Evolutionary conservation across 768 basidiomycete genomes (phyloP).

Genomic region (Sporobolomyces roseus): DNA sequence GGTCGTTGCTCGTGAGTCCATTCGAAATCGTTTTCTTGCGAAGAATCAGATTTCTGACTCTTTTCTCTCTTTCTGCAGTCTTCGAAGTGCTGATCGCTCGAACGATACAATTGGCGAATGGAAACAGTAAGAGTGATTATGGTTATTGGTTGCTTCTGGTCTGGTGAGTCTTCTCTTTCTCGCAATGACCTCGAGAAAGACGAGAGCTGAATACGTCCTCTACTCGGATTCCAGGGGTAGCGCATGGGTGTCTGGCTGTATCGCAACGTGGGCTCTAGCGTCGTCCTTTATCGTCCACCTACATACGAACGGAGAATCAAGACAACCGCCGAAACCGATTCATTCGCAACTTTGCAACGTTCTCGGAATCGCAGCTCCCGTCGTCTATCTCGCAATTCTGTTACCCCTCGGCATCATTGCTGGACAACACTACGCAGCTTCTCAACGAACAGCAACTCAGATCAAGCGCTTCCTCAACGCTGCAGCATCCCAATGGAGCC

Average conservation of each 20-base stretch:
- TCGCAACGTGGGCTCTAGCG: constrained; percentile 13
- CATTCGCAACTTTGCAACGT: not conserved
- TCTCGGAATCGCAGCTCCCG: not conserved
- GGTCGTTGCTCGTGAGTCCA: constrained; percentile 18
- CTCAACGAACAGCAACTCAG: not conserved
- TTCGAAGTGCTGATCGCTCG: constrained; percentile 10
- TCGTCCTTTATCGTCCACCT: constrained; percentile 17
- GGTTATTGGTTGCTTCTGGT: not conserved
- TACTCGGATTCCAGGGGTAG: not conserved
- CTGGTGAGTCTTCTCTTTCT: constrained; percentile 3
- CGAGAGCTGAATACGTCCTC: too few relatives aligned
- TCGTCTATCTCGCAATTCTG: constrained; percentile 10
- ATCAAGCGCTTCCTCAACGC: not conserved
- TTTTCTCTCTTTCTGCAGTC: not conserved
- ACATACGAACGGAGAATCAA: not conserved
- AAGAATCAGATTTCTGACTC: not conserved
- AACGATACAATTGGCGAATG: not conserved
- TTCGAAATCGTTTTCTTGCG: not conserved
- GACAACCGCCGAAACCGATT: not conserved
- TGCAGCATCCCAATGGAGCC: not conserved
- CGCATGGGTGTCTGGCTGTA: constrained; percentile 12
- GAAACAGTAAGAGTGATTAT: not conserved
- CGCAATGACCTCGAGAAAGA: too few relatives aligned
- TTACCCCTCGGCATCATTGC: constrained; percentile 17
- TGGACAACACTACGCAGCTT: not conserved